Conservation (phyloP, 345 rosid genomes). For the Kernera saxatilis region DNA sequence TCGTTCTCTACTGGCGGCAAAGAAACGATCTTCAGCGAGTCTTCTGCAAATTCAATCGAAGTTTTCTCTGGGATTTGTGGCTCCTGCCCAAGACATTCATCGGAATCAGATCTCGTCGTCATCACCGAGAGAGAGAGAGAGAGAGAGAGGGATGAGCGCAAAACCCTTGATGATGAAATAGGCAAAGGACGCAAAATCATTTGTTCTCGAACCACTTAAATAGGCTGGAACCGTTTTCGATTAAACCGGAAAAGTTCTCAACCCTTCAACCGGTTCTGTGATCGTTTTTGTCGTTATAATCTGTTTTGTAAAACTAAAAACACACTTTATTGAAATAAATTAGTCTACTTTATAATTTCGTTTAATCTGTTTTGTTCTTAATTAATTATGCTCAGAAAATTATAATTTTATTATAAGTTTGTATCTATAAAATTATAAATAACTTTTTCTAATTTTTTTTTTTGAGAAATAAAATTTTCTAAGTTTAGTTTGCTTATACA, state of each 20-base stretch:
- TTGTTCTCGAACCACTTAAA: background rate
- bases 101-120: slow-evolving; percentile 19
- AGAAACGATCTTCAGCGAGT: slow-evolving; percentile 17
- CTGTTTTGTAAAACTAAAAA: no score
- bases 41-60: background rate
- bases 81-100: background rate
- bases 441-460: no score
- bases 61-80: background rate
- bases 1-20: slow-evolving; percentile 13
- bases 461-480: no score
- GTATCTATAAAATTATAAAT: no score
- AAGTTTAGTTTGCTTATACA: no score
- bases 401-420: no score
- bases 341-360: no score
- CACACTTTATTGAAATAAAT: no score
- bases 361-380: no score
- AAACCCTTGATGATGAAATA: background rate
- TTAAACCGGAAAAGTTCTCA: background rate
- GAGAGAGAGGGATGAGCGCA: background rate
- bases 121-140: background rate
- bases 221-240: slow-evolving; percentile 5
- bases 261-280: background rate
- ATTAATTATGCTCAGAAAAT: no score
- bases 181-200: background rate
- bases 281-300: no score